Base-by-base conservation (phyloP, 2,329 filamentous ascomycete genomes). In the Penicillium sp. region DNA sequence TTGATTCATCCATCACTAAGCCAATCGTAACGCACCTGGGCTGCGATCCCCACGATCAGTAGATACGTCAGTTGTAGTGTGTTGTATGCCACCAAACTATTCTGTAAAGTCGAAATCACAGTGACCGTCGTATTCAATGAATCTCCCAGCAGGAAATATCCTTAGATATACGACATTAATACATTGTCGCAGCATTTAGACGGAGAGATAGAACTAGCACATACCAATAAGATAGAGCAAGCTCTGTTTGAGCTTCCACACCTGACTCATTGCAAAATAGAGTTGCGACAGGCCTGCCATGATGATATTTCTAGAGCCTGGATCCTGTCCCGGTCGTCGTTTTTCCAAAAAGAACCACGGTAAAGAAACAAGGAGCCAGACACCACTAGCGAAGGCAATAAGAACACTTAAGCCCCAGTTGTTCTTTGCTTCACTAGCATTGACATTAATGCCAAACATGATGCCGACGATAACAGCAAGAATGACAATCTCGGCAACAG, bases 271-370 rank as follows among this genome's bases (percentile, higher is more conserved):
- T 0, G 87, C 87, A 60, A 84, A 78, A 55, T 77, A 80, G 0
- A 88, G 74, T 67, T 89, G 86, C 80, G 82, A 86, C 46, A 88
- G 75, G 2, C 87, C 87, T 2, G 86, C 82, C 21, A 83, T 76
- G 26, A 89, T 63, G 33, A 79, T 74, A 53, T 75, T 77, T 60
- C 76, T 77, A 3, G 78, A 77, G 2, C 77, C 74, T 6, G 77
- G 75, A 60, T 81, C 75, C 60, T 83, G 83, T 0, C 87, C 87
- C 0, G 87, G 85, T 1, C 87, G 78, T 29, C 79, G 77, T 73
- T 88, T 88, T 65, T 90, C 87, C 5, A 87, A 64, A 3, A 86
- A 51, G 64, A 90, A 89, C 87, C 87, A 90, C 0, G 87, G 86
- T 4, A 89, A 71, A 0, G 86, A 84, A 21, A 88, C 77, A 0